phyloP scores from a whole-genome alignment of 331 rosid species.

The Prunus yedoensis region DNA sequence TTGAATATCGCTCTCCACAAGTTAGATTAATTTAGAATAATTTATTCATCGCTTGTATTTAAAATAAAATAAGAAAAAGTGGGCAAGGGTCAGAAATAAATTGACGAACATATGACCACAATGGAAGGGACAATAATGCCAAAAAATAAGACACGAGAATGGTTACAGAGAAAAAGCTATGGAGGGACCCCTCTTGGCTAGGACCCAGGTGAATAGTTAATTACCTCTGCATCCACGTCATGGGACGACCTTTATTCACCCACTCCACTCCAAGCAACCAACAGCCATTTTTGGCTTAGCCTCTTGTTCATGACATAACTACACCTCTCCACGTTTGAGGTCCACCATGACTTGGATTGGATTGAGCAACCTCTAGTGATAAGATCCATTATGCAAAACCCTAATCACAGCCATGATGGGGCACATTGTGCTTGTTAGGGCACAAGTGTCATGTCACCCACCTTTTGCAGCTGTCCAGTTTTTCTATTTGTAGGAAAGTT shows the following conservation, averaged over 20 bases:
- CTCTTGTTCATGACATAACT: slow-evolving; percentile 12
- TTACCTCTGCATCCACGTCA: slow-evolving; percentile 21
- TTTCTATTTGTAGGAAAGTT: slow-evolving; percentile 8
- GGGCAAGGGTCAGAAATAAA: too few relatives aligned
- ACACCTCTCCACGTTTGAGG: slow-evolving; percentile 14
- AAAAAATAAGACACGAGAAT: neutral
- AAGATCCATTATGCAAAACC: slow-evolving; percentile 18
- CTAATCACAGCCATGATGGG: slow-evolving; percentile 16
- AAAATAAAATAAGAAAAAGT: too few relatives aligned
- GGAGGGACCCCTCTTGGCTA: slow-evolving; percentile 6
- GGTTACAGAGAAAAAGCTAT: neutral
- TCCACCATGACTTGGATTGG: slow-evolving; percentile 40
- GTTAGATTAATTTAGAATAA: too few relatives aligned
- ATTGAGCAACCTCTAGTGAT: slow-evolving; percentile 18
- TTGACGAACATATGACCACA: too few relatives aligned
- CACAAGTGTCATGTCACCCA: slow-evolving; percentile 14
- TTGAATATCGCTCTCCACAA: too few relatives aligned
- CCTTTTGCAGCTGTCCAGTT: neutral
- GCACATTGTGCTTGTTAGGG: slow-evolving; percentile 6
- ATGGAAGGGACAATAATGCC: neutral
- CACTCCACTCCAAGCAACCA: slow-evolving; percentile 3
- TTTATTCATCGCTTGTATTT: neutral
- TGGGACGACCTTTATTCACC: neutral
- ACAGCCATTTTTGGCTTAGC: slow-evolving; percentile 22
- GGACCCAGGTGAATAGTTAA: slow-evolving; percentile 16